phyloP scores from a whole-genome alignment of 768 basidiomycete species.

The Lactarius trivialis region DNA sequence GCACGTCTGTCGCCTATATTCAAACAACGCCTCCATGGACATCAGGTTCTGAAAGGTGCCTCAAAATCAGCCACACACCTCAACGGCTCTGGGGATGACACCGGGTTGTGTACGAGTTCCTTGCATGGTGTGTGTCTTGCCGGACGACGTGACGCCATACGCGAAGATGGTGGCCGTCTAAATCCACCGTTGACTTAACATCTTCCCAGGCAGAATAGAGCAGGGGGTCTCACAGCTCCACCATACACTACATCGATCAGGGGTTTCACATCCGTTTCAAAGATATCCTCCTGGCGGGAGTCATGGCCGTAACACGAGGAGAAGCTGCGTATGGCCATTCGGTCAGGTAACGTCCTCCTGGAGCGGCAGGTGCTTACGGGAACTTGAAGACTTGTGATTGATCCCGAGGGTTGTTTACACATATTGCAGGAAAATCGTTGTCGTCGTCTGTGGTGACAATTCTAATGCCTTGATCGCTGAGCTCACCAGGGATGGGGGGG shows the following conservation, averaged over 20 bases:
- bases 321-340: conserved; percentile 39
- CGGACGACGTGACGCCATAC: conserved; percentile 87
- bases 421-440: conserved; percentile 43
- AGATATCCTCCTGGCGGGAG: conserved; percentile 73
- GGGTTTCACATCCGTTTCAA: conserved; percentile 66
- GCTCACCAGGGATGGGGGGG: conserved; percentile 54
- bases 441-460: conserved; percentile 39
- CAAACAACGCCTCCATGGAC: conserved; percentile 12
- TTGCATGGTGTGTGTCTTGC: conserved; percentile 93
- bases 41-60: neutral
- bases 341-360: neutral
- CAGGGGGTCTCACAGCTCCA: conserved; percentile 53
- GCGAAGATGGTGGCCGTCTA: conserved; percentile 85
- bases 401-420: conserved; percentile 67
- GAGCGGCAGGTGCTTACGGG: conserved; percentile 41
- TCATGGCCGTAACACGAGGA: conserved; percentile 67
- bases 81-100: conserved; percentile 77
- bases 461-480: conserved; percentile 54
- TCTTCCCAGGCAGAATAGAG: neutral
- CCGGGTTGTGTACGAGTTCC: conserved; percentile 68
- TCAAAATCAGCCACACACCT: conserved; percentile 37
- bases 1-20: conserved; percentile 18
- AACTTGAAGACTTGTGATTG: conserved; percentile 68
- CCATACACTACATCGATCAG: conserved; percentile 71
- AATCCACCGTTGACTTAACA: neutral